Evolutionary conservation across 805 yeast genomes (phyloP), one percentile per base, ranked within the genome.

Genomic region (Tetrapisispora pingtungensis): DNA sequence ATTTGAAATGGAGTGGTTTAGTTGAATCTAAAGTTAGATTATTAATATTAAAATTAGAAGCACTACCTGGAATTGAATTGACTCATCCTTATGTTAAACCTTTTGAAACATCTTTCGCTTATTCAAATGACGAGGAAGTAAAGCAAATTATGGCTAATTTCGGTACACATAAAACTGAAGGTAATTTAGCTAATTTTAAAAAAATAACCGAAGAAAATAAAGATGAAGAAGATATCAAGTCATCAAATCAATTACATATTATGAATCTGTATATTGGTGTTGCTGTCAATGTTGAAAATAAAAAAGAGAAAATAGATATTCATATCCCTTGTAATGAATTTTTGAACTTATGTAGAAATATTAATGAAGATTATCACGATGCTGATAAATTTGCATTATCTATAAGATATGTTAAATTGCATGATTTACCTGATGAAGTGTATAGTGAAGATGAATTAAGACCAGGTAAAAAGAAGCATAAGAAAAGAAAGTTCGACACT

Each of bases 11-110:
- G 94, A 79, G 86, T 52, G 97, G 98, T 10, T 70, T 90, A 69
- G 90, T 93, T 10, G 97, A 93, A 63, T 80, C 95, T 54, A 86
- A 83, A 64, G 62, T 90, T 36, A 75, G 98, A 52, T 66, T 83
- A 35, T 64, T 93, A 30, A 95, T 93, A 30, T 83, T 77, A 54
- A 93, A 88, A 59, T 71, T 93, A 41, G 98, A 93, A 61, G 70
- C 77, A 5, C 66, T 80, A 18, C 80, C 77, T 4, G 93, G 94
- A 0, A 77, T 93, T 20, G 78, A 72, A 42, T 52, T 87, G 27
- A 97, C 96, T 0, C 97, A 89, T 64, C 97, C 98, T 1, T 93
- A 77, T 60, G 83, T 84, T 17, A 85, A 87, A 55, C 79, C 81
- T 13, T 82, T 85, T 58, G 81, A 76, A 40, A 70, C 74, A 38